Percentiles rank a stretch among this genome's conserved stretches.
Conservation (phyloP, 2,329 filamentous ascomycete genomes). For the Myriosclerotinia curreyana region DNA sequence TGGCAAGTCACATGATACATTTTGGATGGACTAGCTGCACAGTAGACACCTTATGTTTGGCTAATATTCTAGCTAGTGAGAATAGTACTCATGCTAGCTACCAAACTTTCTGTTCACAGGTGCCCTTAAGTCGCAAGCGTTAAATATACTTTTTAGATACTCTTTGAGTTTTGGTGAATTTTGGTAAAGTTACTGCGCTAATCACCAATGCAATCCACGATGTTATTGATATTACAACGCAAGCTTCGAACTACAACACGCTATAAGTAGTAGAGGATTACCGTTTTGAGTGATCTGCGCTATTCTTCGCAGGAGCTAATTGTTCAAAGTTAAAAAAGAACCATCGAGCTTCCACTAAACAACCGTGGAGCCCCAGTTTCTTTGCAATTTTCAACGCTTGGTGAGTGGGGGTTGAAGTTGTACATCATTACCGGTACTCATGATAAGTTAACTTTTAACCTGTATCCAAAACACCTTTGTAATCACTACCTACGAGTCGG, state of each 20-base stretch:
- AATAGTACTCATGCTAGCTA: too few relatives aligned
- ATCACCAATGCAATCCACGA: neutral
- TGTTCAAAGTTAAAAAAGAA: neutral
- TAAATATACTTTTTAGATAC: neutral
- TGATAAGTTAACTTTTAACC: neutral
- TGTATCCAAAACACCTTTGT: neutral
- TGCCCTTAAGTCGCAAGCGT: neutral
- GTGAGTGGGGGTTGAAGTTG: neutral
- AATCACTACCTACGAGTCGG: too few relatives aligned
- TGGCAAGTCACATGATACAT: neutral
- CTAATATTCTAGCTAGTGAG: neutral
- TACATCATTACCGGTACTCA: too few relatives aligned
- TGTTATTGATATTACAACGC: neutral
- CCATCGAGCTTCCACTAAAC: neutral
- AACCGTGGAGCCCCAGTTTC: neutral
- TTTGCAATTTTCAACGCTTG: neutral
- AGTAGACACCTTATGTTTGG: neutral
- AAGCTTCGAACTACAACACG: neutral
- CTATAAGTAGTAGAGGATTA: too few relatives aligned
- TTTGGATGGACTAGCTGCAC: neutral
- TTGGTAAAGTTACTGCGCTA: too few relatives aligned
- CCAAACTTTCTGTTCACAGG: neutral
- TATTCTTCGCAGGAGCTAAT: neutral
- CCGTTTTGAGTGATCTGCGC: neutral
- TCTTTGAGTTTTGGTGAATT: too few relatives aligned